Base-by-base conservation (phyloP, 805 yeast species). In the Lipomyces yamadae region DNA sequence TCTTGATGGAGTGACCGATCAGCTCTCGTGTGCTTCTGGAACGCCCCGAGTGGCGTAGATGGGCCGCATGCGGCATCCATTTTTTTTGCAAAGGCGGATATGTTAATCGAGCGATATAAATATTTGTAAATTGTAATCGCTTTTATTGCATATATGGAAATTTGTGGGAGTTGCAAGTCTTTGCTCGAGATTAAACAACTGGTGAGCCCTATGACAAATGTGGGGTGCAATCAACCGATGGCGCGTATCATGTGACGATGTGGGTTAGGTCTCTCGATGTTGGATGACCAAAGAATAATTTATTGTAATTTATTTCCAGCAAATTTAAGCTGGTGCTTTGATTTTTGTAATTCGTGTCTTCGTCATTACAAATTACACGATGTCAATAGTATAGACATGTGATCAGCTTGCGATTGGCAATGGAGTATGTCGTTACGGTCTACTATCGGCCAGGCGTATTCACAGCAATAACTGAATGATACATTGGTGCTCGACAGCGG, bases 61-160 rank as follows among this genome's bases (percentile, higher is more conserved):
- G 71, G 71, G 3, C 71, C 71, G 56, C 71, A 68, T n/a, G 65
- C 54, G 11, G 67, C 64, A 37, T 64, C 67, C 67, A 64, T 64
- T 24, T 2, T 2, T 15, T 2, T 24, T 15, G 33, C 6, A 24
- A 24, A 8, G 29, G n/a, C 33, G 10, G 18, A 42, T 42, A n/a
- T 11, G 3, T n/a, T 42, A 15, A 4, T 15, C n/a, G n/a, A 42
- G 18, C 48, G 8, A 42, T 15, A 15, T 6, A 42, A 0, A 15
- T 42, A 4, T n/a, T 42, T 7, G n/a, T 0, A 15, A 15, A 4
- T n/a, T 42, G 24, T 42, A 8, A 42, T 42, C 24, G 6, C 24
- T 42, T 15, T 18, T 15, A 42, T 42, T 42, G 48, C 48, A n/a
- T 42, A n/a, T 42, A 42, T 42, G 48, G n/a, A 42, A 39, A 37